Evolutionary conservation across 345 rosid genomes (phyloP).

Genomic region (Isatis tinctoria): DNA sequence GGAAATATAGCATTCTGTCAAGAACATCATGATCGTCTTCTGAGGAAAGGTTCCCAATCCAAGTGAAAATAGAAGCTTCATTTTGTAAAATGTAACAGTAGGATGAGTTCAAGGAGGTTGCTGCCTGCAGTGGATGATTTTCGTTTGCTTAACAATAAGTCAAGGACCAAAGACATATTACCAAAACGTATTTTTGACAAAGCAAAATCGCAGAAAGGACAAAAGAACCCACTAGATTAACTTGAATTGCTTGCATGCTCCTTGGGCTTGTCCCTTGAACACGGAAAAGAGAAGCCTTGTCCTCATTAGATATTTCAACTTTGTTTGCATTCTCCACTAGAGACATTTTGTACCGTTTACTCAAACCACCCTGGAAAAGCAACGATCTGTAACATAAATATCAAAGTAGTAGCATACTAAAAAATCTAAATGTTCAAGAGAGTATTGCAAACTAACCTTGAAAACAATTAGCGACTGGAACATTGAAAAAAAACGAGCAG

Average conservation of each 20-base stretch:
- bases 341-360: constrained; percentile 46
- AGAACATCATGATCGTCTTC: constrained; percentile 60
- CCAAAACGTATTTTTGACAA: background rate
- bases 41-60: constrained; percentile 79
- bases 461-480: constrained; percentile 49
- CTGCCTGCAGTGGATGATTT: constrained; percentile 40
- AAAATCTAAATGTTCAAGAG: background rate
- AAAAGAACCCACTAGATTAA: constrained; percentile 50
- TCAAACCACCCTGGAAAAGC: constrained; percentile 59
- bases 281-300: constrained; percentile 56
- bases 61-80: constrained; percentile 54
- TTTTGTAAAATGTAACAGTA: constrained; percentile 69
- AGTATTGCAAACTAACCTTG: constrained; percentile 43
- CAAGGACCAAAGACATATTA: background rate
- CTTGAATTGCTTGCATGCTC: constrained; percentile 87
- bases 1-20: constrained; percentile 66
- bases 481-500: constrained; percentile 54
- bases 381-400: background rate
- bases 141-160: constrained; percentile 7
- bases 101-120: constrained; percentile 72
- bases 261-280: constrained; percentile 61
- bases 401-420: background rate
- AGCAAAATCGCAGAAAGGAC: background rate
- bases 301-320: constrained; percentile 48
- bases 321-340: constrained; percentile 40